Evolutionary conservation across 164 flowering plant genomes (phyloP), one percentile per base, ranked within the genome.

Genomic region (Vitis rotundifolia): DNA sequence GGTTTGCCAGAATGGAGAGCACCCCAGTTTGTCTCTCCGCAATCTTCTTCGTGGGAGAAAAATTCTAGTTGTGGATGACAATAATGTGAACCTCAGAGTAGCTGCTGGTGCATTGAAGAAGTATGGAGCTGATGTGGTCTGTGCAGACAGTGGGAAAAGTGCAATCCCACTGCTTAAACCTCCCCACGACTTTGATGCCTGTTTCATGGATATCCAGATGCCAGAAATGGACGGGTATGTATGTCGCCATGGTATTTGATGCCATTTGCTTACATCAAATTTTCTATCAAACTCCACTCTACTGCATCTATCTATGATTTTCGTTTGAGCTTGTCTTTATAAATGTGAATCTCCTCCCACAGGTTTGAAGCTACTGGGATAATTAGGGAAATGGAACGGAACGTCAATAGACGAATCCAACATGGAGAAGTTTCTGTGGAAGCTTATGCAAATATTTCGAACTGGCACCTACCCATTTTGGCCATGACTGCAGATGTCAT

Each of bases 131-230:
- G 88, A 84, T 19, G 99, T 96, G 60, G 89, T 77, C 51, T 83
- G 86, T 75, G 89, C 74, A 15, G 87, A 83, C 26, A 87, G 88
- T 68, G 99, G 99, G 48, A 76, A 77, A 68, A 75, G 80, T 59
- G 99, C 97, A 0, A 76, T 91, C 37, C 37, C 68, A 11, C 49
- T 83, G 80, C 91, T 95, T 59, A 74, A 63, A 63, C 97, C 97
- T 14, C 97, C 97, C 3, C 98, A 96, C 67, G 51, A 58, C 11
- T 91, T 91, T 64, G 91, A 93, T 76, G 97, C 98, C 26, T 96
- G 99, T 78, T 96, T 96, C 79, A 96, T 96, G 99, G 99, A 96
- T 77, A 89, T 96, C 62, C 98, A 93, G 68, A 96, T 96, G 99
- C 99, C 99, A 11, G 92, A 85, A 80, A 90, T 96, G 93, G 99